Base-by-base conservation (phyloP, 1,139 yeast genomes). In the Saccharomyces hybrid region DNA sequence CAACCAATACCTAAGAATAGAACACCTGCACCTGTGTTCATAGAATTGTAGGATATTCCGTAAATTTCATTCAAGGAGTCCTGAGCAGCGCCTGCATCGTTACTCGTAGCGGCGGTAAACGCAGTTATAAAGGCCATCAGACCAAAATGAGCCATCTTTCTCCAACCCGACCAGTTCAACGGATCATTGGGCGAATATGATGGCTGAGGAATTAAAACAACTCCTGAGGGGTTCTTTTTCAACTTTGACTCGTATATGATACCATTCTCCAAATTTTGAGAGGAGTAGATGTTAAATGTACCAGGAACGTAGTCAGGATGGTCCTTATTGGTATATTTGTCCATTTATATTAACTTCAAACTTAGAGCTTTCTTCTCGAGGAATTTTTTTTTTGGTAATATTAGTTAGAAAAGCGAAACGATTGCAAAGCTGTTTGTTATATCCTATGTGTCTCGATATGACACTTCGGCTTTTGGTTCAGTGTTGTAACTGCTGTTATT, bases 11-110 rank as follows among this genome's bases (percentile, higher is more conserved):
- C 86, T 48, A 85, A 72, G 65, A 88, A 88, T 54, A 88, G 71
- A 9, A 87, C 88, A 57, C 96, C 96, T 4, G 95, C 95, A 51
- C 95, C 95, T 3, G 89, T 83, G 68, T 87, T 87, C 88, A 87
- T 86, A 20, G 88, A 74, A 63, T 78, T 83, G 68, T 85, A 86
- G 27, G 86, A 76, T 60, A 88, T 84, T 30, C 83, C 86, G 63
- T 84, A 83, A 14, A 74, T 71, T 55, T 77, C 81, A 60, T 86
- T 84, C 62, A 88, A 72, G 2, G 86, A 80, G 61, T 86, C 90
- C 65, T 86, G 93, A 6, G 88, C 80, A 0, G 93, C 82, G 46
- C 93, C 90, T 2, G 95, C 93, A 69, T 84, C 87, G 68, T 88
- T 88, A 6, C 95, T 81, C 16, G 89, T 86, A 8, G 95, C 95